Evolutionary conservation across 140 eudicot species (phyloP).

Genomic region (Cichorium intybus): DNA sequence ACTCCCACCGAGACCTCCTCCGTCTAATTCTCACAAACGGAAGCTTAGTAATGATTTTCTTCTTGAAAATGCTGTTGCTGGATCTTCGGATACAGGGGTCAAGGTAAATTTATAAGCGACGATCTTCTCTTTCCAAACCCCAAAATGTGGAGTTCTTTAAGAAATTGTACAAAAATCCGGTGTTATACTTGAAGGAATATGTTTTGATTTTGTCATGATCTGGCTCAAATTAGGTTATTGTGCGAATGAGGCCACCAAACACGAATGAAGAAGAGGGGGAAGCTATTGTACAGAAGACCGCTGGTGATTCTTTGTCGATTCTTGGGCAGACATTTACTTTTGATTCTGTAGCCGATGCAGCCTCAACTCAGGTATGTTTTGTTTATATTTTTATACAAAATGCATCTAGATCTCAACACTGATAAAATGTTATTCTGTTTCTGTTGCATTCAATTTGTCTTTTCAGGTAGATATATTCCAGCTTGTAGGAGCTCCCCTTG

Average conservation of each 20-base stretch:
- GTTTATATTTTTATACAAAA: background rate
- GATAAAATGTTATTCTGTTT: slow-evolving; percentile 12
- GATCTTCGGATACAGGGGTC: slow-evolving; percentile 76
- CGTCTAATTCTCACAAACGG: slow-evolving; percentile 42
- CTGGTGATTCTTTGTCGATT: slow-evolving; percentile 58
- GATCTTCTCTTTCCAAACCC: slow-evolving; percentile 2
- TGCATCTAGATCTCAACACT: background rate
- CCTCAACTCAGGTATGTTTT: slow-evolving; percentile 64
- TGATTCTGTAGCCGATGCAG: slow-evolving; percentile 76
- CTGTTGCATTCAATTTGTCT: background rate
- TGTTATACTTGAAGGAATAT: background rate
- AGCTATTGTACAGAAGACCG: slow-evolving; percentile 52
- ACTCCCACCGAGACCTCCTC: slow-evolving; percentile 90
- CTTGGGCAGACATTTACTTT: slow-evolving; percentile 70
- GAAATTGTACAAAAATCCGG: background rate
- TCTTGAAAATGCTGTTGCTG: slow-evolving; percentile 26
- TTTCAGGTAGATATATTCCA: slow-evolving; percentile 78
- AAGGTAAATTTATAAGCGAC: slow-evolving; percentile 37
- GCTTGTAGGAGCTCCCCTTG: slow-evolving; percentile 91
- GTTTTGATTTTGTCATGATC: background rate
- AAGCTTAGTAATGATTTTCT: slow-evolving; percentile 51
- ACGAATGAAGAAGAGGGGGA: slow-evolving; percentile 65
- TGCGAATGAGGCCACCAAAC: slow-evolving; percentile 83
- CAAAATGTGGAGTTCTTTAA: background rate
- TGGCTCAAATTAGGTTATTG: slow-evolving; percentile 56